Evolutionary conservation across 1,284 basidiomycete genomes (phyloP).

Genomic region (Cutaneotrichosporon mucoides): DNA sequence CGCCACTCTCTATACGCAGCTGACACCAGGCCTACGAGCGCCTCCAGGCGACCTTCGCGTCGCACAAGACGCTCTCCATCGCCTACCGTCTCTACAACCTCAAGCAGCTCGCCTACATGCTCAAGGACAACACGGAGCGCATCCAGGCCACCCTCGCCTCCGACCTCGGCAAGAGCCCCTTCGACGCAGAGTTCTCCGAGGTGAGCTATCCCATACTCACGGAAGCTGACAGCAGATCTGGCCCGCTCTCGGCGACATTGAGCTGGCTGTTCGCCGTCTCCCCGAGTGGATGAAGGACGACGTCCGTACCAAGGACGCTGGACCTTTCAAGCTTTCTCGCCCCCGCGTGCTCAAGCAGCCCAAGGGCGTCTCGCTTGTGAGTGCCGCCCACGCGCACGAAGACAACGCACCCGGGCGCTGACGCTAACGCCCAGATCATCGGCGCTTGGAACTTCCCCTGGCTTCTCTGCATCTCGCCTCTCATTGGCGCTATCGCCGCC

Average conservation of each 20-base stretch:
- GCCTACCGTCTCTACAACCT: conserved; percentile 61
- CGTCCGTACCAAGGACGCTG: conserved; percentile 55
- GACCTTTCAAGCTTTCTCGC: conserved; percentile 40
- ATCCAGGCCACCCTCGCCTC: conserved; percentile 54
- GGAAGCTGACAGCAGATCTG: conserved; percentile 29
- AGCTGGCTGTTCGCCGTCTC: conserved; percentile 63
- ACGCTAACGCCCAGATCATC: conserved; percentile 35
- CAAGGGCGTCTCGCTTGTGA: conserved; percentile 66
- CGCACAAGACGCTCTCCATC: conserved; percentile 55
- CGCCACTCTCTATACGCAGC: not conserved
- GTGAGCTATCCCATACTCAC: conserved; percentile 20
- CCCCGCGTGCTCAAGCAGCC: conserved; percentile 68
- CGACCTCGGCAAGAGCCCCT: conserved; percentile 57
- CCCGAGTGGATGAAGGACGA: conserved; percentile 73
- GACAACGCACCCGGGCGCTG: not conserved
- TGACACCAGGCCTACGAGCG: conserved; percentile 51
- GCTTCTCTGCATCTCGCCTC: conserved; percentile 54
- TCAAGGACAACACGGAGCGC: conserved; percentile 58
- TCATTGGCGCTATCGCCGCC: conserved; percentile 74
- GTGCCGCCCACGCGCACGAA: conserved; percentile 12
- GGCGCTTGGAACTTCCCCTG: conserved; percentile 56
- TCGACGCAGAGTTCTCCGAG: conserved; percentile 30
- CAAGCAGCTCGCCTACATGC: conserved; percentile 59
- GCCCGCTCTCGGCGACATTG: conserved; percentile 59
- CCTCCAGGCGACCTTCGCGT: conserved; percentile 55